Conservation (phyloP, 495 filamentous ascomycete species). For the Daldinia loculata region DNA sequence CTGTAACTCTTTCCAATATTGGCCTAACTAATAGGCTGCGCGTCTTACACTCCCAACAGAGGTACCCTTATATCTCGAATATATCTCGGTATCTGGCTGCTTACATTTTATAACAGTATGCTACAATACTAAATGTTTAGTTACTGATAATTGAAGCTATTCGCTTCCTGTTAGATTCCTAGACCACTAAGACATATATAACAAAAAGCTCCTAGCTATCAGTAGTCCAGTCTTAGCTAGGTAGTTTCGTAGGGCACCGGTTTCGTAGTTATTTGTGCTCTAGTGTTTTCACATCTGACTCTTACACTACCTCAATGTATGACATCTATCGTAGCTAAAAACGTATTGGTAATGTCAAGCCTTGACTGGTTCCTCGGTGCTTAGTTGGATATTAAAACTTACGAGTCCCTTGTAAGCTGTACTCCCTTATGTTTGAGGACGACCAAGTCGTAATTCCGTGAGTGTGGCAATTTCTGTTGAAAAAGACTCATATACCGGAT, state of each 20-base stretch:
- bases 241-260: too few relatives aligned
- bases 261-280: neutral
- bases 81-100: neutral
- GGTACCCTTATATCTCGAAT: neutral
- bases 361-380: neutral
- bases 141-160: neutral
- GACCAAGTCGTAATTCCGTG: neutral
- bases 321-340: neutral
- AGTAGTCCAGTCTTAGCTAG: neutral
- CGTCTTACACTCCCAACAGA: too few relatives aligned
- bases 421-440: neutral
- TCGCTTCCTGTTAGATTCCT: neutral
- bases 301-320: neutral
- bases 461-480: neutral
- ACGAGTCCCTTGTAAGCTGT: too few relatives aligned
- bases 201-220: neutral
- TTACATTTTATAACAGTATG: neutral
- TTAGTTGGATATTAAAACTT: neutral
- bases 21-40: too few relatives aligned
- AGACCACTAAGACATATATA: neutral
- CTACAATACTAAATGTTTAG: neutral
- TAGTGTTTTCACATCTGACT: neutral
- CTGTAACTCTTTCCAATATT: too few relatives aligned
- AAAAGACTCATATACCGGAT: neutral
- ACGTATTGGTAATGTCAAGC: neutral